These are phyloP conservation scores for Aspergillus asperescens DNA, from an alignment of 495 filamentous ascomycete genomes.

Conservation along the genomic window DNA sequence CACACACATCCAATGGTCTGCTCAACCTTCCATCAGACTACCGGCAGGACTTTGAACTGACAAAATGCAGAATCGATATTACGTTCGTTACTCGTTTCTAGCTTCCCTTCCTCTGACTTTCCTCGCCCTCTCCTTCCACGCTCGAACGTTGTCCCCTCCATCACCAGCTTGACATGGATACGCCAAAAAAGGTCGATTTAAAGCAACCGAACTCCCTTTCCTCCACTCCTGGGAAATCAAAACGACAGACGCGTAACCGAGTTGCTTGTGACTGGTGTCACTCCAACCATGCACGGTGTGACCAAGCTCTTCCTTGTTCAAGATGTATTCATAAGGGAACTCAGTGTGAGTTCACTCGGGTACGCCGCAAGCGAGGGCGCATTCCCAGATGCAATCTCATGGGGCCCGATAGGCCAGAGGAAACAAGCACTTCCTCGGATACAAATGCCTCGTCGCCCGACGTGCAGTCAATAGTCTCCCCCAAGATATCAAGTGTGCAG, in stretches of 20 bases:
- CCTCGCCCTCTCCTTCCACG: neutral
- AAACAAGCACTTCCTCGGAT: neutral
- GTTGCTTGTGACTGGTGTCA: conserved; percentile 44
- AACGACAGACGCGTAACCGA: conserved; percentile 38
- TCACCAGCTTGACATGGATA: neutral
- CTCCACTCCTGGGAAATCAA: neutral
- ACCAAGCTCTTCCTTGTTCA: conserved; percentile 43
- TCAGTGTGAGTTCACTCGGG: conserved; percentile 41
- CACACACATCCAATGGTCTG: no score
- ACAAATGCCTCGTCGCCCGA: neutral
- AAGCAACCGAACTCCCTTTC: neutral
- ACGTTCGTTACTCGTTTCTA: no score
- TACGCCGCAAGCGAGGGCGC: conserved; percentile 40
- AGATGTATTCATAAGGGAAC: conserved; percentile 38
- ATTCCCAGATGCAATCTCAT: conserved; percentile 13
- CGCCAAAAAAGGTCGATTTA: neutral
- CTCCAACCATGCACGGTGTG: conserved; percentile 39
- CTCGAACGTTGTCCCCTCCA: neutral
- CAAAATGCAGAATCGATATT: no score
- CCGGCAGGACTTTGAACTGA: neutral
- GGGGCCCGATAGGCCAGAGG: neutral
- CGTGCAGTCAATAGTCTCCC: neutral
- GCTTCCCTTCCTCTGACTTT: neutral
- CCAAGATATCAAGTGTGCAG: neutral
- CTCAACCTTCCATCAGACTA: neutral